phyloP scores from a whole-genome alignment of 1,139 yeast genomes.

The Meyerozyma smithsonii region DNA sequence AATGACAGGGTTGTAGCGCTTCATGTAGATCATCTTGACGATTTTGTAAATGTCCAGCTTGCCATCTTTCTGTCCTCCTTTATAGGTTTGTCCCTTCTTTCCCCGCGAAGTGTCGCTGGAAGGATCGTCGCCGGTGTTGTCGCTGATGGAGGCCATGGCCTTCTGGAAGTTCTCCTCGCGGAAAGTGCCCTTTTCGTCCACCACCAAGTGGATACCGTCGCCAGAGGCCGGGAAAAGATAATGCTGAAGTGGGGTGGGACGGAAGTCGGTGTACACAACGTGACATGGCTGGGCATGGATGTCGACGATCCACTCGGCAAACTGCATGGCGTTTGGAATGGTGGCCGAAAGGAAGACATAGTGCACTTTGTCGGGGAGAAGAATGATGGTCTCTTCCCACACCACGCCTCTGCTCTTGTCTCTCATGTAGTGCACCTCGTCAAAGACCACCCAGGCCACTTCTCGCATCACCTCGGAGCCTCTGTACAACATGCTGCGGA shows the following conservation, averaged over 20 bases:
- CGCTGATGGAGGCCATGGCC: slow-evolving; percentile 93
- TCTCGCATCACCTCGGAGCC: slow-evolving; percentile 96
- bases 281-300: slow-evolving; percentile 96
- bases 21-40: slow-evolving; percentile 95
- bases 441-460: slow-evolving; percentile 95
- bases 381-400: slow-evolving; percentile 97
- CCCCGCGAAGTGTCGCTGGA: slow-evolving; percentile 55
- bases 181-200: slow-evolving; percentile 93
- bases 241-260: slow-evolving; percentile 98
- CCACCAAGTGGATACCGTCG: slow-evolving; percentile 94
- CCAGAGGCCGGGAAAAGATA: slow-evolving; percentile 96
- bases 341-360: slow-evolving; percentile 90
- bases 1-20: slow-evolving; percentile 94
- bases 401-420: slow-evolving; percentile 97
- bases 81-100: slow-evolving; percentile 79
- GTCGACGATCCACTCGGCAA: slow-evolving; percentile 97
- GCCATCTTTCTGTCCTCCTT: slow-evolving; percentile 83
- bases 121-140: slow-evolving; percentile 81
- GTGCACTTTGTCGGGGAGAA: slow-evolving; percentile 91
- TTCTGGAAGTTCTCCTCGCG: slow-evolving; percentile 97
- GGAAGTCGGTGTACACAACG: slow-evolving; percentile 95
- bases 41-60: slow-evolving; percentile 93
- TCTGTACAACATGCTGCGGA: slow-evolving; percentile 85
- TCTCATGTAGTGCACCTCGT: slow-evolving; percentile 95
- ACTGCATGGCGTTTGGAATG: slow-evolving; percentile 96